These are phyloP conservation scores for Cystobasidium tubakii DNA, from an alignment of 768 basidiomycete genomes.

Conservation along the genomic window DNA sequence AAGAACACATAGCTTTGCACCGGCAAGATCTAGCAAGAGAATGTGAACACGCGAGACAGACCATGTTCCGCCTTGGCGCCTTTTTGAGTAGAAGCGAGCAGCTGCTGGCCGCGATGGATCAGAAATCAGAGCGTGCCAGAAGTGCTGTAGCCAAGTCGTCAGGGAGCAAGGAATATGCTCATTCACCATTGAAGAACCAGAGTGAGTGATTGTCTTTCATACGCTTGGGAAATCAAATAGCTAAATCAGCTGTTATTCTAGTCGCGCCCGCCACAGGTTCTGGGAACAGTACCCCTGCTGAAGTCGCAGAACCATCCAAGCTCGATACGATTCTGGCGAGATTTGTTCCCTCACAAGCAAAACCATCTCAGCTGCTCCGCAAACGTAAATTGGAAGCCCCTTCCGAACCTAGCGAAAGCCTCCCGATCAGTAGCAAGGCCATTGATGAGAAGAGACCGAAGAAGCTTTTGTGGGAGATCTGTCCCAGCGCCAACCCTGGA, in stretches of 20 bases:
- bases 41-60: background rate
- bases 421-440: background rate
- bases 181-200: background rate
- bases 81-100: slow-evolving; percentile 11
- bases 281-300: background rate
- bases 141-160: background rate
- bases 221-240: too few species aligned
- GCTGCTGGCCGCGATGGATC: background rate
- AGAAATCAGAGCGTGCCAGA: background rate
- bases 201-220: too few species aligned
- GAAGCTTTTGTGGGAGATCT: slow-evolving; percentile 30
- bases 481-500: slow-evolving; percentile 9
- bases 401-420: background rate
- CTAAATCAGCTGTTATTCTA: background rate
- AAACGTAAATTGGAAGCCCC: slow-evolving; percentile 12
- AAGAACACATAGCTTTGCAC: background rate
- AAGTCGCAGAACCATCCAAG: background rate
- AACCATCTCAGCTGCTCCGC: slow-evolving; percentile 11
- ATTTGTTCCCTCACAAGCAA: background rate
- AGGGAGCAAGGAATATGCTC: background rate
- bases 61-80: background rate
- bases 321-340: background rate
- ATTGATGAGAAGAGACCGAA: background rate
- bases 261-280: background rate
- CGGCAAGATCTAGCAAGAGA: background rate